Evolutionary conservation across 768 basidiomycete genomes (phyloP), one percentile per base, ranked within the genome.

Genomic region (Boletus rubescentipes): DNA sequence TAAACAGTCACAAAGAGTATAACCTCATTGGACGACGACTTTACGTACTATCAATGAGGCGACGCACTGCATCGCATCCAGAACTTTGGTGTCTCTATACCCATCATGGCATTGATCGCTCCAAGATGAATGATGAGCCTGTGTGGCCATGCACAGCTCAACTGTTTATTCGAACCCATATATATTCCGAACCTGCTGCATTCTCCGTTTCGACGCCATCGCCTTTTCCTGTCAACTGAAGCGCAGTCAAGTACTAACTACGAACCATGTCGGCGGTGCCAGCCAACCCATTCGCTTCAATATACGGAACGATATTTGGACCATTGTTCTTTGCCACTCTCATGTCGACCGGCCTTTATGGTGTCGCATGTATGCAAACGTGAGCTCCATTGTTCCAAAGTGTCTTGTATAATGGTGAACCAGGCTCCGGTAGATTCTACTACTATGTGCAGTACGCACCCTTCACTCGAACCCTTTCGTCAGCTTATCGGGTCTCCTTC

Each of bases 321-420:
- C 10, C 49, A 0, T 10, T 47, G 23, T 58, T 39, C 45, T 31
- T 47, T 14, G 14, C 36, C 30, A 10, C 12, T 11, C 2, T 58
- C 20, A 2, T 48, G 6, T 32, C 35, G 2, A 44, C 56, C 4
- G 32, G 20, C 1, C 5, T 58, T 29, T 58, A 58, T 0, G 55
- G 49, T 15, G 8, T 48, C 9, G 20, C 48, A 4, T 58, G 57
- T 21, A 48, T 58, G 56, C 57, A 58, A 48, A 52, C 50, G 58
- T 59, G 21, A 53, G 58, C n/a, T 10, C 15, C 1, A 4, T 15
- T 26, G 2, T n/a, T 37, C 18, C 5, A 16, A 16, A 18, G 8
- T 4, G 4, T 37, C n/a, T 31, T 4, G 23, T 12, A n/a, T n/a
- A n/a, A n/a, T n/a, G n/a, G n/a, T n/a, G n/a, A n/a, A n/a, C n/a